Conservation (phyloP, 2,329 filamentous ascomycete species). For the Teratosphaeria zuluensis region DNA sequence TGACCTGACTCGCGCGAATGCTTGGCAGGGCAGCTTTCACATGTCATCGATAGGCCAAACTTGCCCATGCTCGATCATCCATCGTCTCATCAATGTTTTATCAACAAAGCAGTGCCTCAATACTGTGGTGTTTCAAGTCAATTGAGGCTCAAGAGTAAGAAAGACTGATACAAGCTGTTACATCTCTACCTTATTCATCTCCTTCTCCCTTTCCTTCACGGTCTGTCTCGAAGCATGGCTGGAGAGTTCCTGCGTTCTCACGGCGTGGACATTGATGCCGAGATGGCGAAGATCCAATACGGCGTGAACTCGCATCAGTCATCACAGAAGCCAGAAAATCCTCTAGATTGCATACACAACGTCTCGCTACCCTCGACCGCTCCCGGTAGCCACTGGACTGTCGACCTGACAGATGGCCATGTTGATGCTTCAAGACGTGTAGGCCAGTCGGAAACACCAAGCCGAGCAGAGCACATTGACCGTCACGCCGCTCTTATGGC, state of each 20-base stretch:
- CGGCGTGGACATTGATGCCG: slow-evolving; percentile 26
- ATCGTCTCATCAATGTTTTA: too few relatives aligned
- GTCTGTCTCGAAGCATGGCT: slow-evolving; percentile 15
- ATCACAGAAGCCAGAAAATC: too few relatives aligned
- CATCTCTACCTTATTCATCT: neutral
- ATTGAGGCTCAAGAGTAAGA: too few relatives aligned
- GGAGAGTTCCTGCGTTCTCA: slow-evolving; percentile 21
- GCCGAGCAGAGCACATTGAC: slow-evolving; percentile 24
- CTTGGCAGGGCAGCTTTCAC: neutral
- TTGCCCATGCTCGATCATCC: too few relatives aligned
- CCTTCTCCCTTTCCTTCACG: neutral
- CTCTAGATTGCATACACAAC: slow-evolving; percentile 6
- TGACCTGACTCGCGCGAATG: neutral
- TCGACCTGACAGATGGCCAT: slow-evolving; percentile 1
- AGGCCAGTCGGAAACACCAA: neutral
- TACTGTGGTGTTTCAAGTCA: too few relatives aligned
- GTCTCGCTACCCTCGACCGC: slow-evolving; percentile 7
- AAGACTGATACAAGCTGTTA: neutral
- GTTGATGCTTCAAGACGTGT: neutral
- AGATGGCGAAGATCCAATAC: slow-evolving; percentile 22
- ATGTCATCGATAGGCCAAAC: neutral
- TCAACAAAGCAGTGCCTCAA: too few relatives aligned
- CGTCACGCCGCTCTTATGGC: slow-evolving; percentile 34
- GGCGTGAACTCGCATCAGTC: neutral
- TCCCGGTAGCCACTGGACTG: slow-evolving; percentile 7